Percentiles rank a stretch among this genome's conserved stretches.
Evolutionary conservation across 176 grass and related monocot species (phyloP).

Genomic region (Olyra latifolia): DNA sequence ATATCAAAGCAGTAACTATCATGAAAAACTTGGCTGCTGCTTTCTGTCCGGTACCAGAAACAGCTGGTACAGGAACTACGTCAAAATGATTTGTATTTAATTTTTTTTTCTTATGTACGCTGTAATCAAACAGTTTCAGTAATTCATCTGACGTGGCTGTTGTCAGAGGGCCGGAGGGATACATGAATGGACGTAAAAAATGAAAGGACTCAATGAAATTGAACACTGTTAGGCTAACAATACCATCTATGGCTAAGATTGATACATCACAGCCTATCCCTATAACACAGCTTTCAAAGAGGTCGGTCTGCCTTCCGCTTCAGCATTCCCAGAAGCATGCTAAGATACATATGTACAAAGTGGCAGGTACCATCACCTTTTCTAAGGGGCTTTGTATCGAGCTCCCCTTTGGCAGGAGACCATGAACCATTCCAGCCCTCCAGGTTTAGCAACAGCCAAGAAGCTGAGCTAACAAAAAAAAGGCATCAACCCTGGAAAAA

Average conservation of each 20-base stretch:
- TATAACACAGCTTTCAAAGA: constrained; percentile 42
- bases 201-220: constrained; percentile 6
- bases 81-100: constrained; percentile 38
- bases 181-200: constrained; percentile 27
- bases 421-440: background rate
- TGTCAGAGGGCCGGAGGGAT: background rate
- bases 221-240: constrained; percentile 23
- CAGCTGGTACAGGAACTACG: background rate
- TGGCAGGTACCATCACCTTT: constrained; percentile 9
- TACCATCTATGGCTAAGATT: constrained; percentile 43
- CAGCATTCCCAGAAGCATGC: constrained; percentile 49
- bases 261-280: constrained; percentile 43
- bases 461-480: background rate
- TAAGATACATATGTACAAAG: constrained; percentile 67
- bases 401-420: background rate
- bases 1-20: background rate
- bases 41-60: background rate
- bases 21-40: background rate
- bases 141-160: background rate
- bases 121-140: constrained; percentile 34
- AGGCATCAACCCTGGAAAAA: constrained; percentile 6
- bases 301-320: constrained; percentile 31
- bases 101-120: constrained; percentile 40
- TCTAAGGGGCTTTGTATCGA: background rate
- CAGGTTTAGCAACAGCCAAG: background rate